Evolutionary conservation across 129 eudicot genomes (phyloP).

Genomic region (Helianthus annuus): DNA sequence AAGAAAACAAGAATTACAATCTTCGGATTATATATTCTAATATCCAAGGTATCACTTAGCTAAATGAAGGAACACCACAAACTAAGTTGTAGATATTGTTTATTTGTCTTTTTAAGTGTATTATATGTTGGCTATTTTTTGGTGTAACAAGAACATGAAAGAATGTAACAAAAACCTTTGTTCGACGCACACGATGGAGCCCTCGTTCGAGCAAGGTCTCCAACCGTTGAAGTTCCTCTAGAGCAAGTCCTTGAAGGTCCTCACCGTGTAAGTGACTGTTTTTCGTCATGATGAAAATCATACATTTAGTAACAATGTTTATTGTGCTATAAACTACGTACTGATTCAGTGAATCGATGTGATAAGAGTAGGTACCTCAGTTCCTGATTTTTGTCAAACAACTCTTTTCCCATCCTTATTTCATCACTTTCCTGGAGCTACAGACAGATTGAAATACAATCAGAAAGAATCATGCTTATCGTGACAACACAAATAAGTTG

Average conservation of each 20-base stretch:
- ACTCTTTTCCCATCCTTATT: constrained; percentile 40
- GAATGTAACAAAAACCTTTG: constrained; percentile 39
- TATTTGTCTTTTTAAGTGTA: neutral
- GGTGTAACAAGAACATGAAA: neutral
- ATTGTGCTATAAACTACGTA: neutral
- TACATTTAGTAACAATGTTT: neutral
- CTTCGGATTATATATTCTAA: neutral
- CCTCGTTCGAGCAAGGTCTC: constrained; percentile 61
- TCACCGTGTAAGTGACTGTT: constrained; percentile 59
- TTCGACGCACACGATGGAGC: constrained; percentile 41
- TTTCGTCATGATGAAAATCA: constrained; percentile 7
- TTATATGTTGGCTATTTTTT: neutral
- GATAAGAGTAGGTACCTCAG: constrained; percentile 35
- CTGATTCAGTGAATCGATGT: too few relatives aligned
- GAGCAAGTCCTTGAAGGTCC: constrained; percentile 50
- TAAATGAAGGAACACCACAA: too few relatives aligned
- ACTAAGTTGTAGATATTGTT: neutral
- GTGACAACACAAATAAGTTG: neutral
- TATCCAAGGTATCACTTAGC: too few relatives aligned
- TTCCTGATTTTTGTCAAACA: constrained; percentile 44
- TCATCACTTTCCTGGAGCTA: constrained; percentile 49
- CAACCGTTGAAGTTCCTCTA: constrained; percentile 55
- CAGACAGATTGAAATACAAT: neutral
- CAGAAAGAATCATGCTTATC: neutral
- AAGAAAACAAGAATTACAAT: neutral